phyloP scores from a whole-genome alignment of 192 early-diverging fungal species.

The Haplosporangium gracile region DNA sequence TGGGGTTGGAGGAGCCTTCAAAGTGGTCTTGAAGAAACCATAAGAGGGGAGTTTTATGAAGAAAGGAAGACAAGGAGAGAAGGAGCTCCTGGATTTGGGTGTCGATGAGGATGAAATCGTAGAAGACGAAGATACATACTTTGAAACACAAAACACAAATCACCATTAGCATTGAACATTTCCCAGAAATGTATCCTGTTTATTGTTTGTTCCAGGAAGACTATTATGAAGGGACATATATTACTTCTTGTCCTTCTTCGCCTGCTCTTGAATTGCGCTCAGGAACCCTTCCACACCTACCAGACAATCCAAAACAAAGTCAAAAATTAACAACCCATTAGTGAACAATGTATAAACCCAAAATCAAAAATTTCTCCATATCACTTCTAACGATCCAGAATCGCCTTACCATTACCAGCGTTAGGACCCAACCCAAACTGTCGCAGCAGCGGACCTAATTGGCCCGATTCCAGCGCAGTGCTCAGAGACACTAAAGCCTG shows the following conservation, averaged over 20 bases:
- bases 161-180: not conserved
- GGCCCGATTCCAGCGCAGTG: conserved; percentile 63
- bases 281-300: conserved; percentile 63
- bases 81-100: not conserved
- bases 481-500: conserved; percentile 66
- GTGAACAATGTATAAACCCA: not conserved
- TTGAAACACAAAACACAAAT: not conserved
- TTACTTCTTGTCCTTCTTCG: conserved; percentile 35
- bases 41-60: not conserved
- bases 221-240: not conserved
- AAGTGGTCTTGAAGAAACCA: not conserved
- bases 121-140: not conserved
- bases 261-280: conserved; percentile 58
- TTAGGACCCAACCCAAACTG: conserved; percentile 65
- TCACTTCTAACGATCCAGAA: not conserved
- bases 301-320: not conserved
- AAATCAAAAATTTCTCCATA: not conserved
- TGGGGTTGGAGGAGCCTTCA: conserved; percentile 61
- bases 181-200: not conserved
- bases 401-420: conserved; percentile 57
- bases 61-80: not conserved
- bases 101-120: not conserved
- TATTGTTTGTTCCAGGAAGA: not conserved
- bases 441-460: conserved; percentile 64
- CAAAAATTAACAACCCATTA: not conserved